phyloP scores from a whole-genome alignment of 768 basidiomycete species.

The Chalciporus pseudorubinellus region DNA sequence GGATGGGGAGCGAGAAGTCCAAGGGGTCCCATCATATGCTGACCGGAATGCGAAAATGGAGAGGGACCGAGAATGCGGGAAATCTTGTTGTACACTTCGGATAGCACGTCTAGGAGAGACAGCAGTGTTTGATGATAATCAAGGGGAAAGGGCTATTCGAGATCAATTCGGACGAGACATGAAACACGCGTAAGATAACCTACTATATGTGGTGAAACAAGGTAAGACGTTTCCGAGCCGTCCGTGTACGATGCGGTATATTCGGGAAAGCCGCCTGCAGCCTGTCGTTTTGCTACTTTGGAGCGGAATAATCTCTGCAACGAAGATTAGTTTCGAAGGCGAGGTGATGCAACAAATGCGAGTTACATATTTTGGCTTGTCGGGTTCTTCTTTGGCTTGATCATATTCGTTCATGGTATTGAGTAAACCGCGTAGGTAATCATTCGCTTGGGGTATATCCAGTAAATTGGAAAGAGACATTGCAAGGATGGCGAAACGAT shows the following conservation, averaged over 20 bases:
- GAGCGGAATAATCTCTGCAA: slow-evolving; percentile 57
- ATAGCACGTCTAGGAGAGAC: slow-evolving; percentile 84
- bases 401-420: slow-evolving; percentile 77
- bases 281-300: slow-evolving; percentile 53
- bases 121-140: slow-evolving; percentile 90
- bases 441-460: slow-evolving; percentile 76
- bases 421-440: slow-evolving; percentile 72
- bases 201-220: slow-evolving; percentile 74
- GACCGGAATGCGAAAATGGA: slow-evolving; percentile 63
- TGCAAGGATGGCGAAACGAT: slow-evolving; percentile 79
- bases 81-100: slow-evolving; percentile 88
- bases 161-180: slow-evolving; percentile 4
- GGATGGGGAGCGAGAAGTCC: slow-evolving; percentile 76
- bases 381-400: slow-evolving; percentile 51
- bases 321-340: slow-evolving; percentile 8
- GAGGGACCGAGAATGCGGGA: slow-evolving; percentile 80
- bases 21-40: slow-evolving; percentile 75
- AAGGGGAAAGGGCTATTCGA: slow-evolving; percentile 72
- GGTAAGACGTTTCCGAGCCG: slow-evolving; percentile 61
- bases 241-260: slow-evolving; percentile 62
- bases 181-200: slow-evolving; percentile 25
- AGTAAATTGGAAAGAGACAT: slow-evolving; percentile 83
- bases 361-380: slow-evolving; percentile 68
- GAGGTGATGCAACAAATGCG: background rate
- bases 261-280: slow-evolving; percentile 52